These are phyloP conservation scores for Cardamine occulta DNA, from an alignment of 345 rosid genomes.

Conservation along the genomic window DNA sequence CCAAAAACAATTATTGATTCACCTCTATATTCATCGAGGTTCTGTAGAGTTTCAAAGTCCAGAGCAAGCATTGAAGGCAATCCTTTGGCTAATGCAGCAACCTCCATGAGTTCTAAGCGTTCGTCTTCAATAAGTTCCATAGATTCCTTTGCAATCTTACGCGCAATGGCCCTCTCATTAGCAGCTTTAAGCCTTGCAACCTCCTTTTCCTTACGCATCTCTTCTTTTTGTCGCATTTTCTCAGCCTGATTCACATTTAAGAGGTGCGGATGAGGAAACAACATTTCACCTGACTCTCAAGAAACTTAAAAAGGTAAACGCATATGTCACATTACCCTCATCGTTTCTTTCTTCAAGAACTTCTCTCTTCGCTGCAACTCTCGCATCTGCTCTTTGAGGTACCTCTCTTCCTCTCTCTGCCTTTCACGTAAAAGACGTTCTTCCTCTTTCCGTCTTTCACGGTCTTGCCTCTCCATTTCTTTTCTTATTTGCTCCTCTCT, in stretches of 20 bases:
- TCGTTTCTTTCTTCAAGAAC: slow-evolving; percentile 77
- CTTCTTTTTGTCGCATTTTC: slow-evolving; percentile 84
- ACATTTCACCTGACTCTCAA: slow-evolving; percentile 18
- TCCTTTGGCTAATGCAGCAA: slow-evolving; percentile 70
- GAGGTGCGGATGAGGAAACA: slow-evolving; percentile 21
- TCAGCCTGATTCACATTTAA: slow-evolving; percentile 57
- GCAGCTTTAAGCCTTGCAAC: slow-evolving; percentile 89
- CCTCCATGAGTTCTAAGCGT: slow-evolving; percentile 90
- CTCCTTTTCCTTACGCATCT: slow-evolving; percentile 76
- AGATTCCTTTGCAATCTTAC: slow-evolving; percentile 87
- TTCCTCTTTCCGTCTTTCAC: slow-evolving; percentile 93
- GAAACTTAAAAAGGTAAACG: slow-evolving; percentile 9
- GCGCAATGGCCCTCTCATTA: slow-evolving; percentile 85
- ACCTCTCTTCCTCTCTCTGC: slow-evolving; percentile 93
- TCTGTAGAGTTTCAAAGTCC: slow-evolving; percentile 73
- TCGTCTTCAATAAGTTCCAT: slow-evolving; percentile 85
- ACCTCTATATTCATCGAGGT: slow-evolving; percentile 80
- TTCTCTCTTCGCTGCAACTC: slow-evolving; percentile 88
- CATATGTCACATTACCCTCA: slow-evolving; percentile 58
- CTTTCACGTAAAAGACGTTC: slow-evolving; percentile 86
- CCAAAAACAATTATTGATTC: slow-evolving; percentile 13
- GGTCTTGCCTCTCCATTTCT: slow-evolving; percentile 88
- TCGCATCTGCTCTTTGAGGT: slow-evolving; percentile 76
- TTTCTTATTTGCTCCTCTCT: slow-evolving; percentile 82
- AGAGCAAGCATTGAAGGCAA: slow-evolving; percentile 68